These are phyloP conservation scores for Xylaria sp. DNA, from an alignment of 2,329 filamentous ascomycete genomes.

Conservation along the genomic window DNA sequence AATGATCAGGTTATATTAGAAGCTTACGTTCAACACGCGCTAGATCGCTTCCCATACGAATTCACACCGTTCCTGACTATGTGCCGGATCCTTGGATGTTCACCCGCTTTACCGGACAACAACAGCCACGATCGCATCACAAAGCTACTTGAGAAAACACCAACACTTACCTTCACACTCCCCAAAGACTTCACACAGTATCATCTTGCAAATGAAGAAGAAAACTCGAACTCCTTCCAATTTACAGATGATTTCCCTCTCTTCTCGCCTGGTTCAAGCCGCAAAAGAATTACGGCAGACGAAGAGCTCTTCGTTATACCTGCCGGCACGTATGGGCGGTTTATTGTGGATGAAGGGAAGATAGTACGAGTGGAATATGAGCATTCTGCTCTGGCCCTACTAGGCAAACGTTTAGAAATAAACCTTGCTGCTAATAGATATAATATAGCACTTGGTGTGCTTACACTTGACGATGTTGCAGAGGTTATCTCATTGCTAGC, in stretches of 20 bases:
- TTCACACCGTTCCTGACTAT: slow-evolving; percentile 80
- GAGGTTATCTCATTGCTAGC: slow-evolving; percentile 81
- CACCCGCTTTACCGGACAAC: slow-evolving; percentile 49
- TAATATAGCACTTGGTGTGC: slow-evolving; percentile 61
- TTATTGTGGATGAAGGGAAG: slow-evolving; percentile 81
- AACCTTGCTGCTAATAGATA: slow-evolving; percentile 68
- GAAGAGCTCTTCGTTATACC: slow-evolving; percentile 70
- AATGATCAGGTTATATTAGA: slow-evolving; percentile 67
- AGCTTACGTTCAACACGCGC: slow-evolving; percentile 72
- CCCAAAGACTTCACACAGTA: slow-evolving; percentile 78
- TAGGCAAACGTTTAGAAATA: slow-evolving; percentile 79
- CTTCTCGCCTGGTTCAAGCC: slow-evolving; percentile 62
- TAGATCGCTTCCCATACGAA: slow-evolving; percentile 86
- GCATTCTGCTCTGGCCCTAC: slow-evolving; percentile 82
- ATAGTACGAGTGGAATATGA: slow-evolving; percentile 80
- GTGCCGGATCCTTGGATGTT: slow-evolving; percentile 71
- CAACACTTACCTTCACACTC: slow-evolving; percentile 81
- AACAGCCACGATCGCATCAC: slow-evolving; percentile 61
- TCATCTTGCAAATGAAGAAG: slow-evolving; percentile 82
- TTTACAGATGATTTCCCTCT: slow-evolving; percentile 72
- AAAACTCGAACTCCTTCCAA: slow-evolving; percentile 81
- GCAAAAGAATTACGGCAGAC: slow-evolving; percentile 56
- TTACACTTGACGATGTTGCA: slow-evolving; percentile 70
- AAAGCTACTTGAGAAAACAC: slow-evolving; percentile 73
- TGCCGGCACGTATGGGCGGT: slow-evolving; percentile 72